A percentile compares a stretch with the other conserved stretches of the same genome.
Evolutionary conservation across 2,329 filamentous ascomycete species (phyloP).

Genomic region (Paraphaeosphaeria sporulosa): DNA sequence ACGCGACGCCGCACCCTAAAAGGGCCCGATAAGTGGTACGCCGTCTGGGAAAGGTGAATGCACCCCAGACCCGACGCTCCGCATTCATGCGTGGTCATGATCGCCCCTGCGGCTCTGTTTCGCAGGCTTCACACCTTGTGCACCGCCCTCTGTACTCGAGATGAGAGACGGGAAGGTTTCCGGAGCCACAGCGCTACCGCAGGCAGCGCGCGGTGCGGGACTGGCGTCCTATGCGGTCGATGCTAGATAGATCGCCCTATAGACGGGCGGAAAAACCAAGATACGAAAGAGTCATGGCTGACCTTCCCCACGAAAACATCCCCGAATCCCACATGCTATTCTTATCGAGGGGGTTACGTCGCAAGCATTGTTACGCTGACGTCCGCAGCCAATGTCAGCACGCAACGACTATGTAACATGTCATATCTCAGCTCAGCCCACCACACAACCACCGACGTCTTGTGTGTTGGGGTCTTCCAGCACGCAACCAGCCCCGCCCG

Average conservation of each 20-base stretch:
- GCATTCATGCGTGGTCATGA: constrained; percentile 28
- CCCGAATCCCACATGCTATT: constrained; percentile 12
- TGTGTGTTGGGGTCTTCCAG: neutral
- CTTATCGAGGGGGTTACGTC: constrained; percentile 15
- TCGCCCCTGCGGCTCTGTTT: constrained; percentile 20
- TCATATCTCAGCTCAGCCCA: neutral
- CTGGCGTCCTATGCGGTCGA: neutral
- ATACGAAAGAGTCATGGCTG: constrained; percentile 12
- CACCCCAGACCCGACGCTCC: constrained; percentile 30
- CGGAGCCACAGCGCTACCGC: constrained; percentile 1
- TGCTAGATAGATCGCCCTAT: neutral
- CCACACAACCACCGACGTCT: neutral
- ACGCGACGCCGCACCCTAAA: constrained; percentile 6
- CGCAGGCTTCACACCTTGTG: neutral
- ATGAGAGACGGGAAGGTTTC: constrained; percentile 7
- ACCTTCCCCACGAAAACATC: constrained; percentile 5
- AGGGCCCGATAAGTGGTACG: neutral
- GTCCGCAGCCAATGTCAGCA: constrained; percentile 9
- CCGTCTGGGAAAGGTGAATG: constrained; percentile 14
- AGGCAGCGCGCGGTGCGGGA: neutral
- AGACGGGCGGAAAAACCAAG: neutral
- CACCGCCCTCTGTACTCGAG: neutral
- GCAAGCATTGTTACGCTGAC: constrained; percentile 7
- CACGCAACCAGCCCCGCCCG: constrained; percentile 2
- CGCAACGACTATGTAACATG: constrained; percentile 1